Conservation (phyloP, 106 monocot species). For the Allium cepa region DNA sequence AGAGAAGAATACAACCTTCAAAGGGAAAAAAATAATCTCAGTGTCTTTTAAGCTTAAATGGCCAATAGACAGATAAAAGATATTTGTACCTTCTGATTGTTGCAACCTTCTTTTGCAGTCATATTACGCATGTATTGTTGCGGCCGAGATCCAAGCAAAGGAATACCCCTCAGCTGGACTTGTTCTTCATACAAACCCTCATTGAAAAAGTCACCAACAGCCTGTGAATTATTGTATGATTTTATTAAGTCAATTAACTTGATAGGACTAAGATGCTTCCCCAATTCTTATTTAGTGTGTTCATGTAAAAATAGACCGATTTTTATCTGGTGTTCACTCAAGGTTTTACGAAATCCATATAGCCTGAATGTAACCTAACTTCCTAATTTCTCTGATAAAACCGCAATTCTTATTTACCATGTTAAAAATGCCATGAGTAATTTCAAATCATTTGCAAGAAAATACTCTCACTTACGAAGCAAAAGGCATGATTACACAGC, state of each 20-base stretch:
- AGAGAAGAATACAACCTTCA: constrained; percentile 65
- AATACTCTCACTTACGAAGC: too few relatives aligned
- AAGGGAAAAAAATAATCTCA: constrained; percentile 1
- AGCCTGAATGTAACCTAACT: too few relatives aligned
- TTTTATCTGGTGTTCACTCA: neutral
- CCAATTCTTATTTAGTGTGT: constrained; percentile 1
- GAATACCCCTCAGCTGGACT: constrained; percentile 81
- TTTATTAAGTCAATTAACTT: too few relatives aligned
- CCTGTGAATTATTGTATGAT: constrained; percentile 24
- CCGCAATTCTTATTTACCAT: too few relatives aligned
- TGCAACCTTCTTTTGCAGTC: constrained; percentile 79
- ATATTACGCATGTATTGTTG: constrained; percentile 88
- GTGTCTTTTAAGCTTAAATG: neutral
- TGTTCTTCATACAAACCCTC: constrained; percentile 93
- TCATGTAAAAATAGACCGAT: neutral
- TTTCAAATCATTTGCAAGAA: too few relatives aligned
- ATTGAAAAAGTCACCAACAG: constrained; percentile 98
- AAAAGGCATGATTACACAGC: too few relatives aligned
- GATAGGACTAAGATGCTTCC: neutral
- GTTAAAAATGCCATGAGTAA: too few relatives aligned
- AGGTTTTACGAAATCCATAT: too few relatives aligned
- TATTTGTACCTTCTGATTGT: constrained; percentile 56
- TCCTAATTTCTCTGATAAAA: too few relatives aligned
- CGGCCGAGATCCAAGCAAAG: constrained; percentile 87
- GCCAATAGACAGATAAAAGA: neutral